Evolutionary conservation across 306 rosid species (phyloP), one percentile per base, ranked within the genome.

Genomic region (Calophaca sinica): DNA sequence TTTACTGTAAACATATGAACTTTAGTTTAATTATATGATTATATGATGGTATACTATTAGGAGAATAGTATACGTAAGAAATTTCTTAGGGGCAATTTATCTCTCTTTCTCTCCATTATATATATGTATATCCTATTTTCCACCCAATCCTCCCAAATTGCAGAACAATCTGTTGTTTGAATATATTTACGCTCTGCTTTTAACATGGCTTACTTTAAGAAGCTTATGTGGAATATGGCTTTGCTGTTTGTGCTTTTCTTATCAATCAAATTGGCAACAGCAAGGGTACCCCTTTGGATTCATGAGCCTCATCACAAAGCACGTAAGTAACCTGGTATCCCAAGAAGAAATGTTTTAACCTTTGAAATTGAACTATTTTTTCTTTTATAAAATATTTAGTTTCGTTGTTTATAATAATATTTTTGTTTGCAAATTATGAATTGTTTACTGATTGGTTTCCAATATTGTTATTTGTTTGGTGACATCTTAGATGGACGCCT

Each of bases 241-340:
- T 9, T 35, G 48, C 15, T 69, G 7, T 35, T 54, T 38, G 38
- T 53, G 64, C n/a, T 54, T 39, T 64, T 70, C 29, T 39, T 70
- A 12, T 70, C 75, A 53, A 70, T 54, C 12, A 39, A 38, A 38
- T 8, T 53, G 53, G 29, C 53, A 26, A 7, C n/a, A 6, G 64
- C 75, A 70, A 70, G 75, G 29, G 4, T 5, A 1, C 33, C 74
- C 50, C 62, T 35, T 29, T 48, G 41, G 72, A 46, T 11, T 8
- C 5, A 10, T 1, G 11, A 66, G 15, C 54, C 72, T 66, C 72
- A 66, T 44, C 39, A 44, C 11, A 44, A 44, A 44, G 10, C 55
- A 67, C 0, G 72, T 67, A 67, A 67, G 72, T 48, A 2, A 61
- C 67, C 5, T 11, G 2, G 1, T 2, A 61, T 33, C 8, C 44